Evolutionary conservation across 768 basidiomycete genomes (phyloP).

Genomic region (Leccinum incarnatum): DNA sequence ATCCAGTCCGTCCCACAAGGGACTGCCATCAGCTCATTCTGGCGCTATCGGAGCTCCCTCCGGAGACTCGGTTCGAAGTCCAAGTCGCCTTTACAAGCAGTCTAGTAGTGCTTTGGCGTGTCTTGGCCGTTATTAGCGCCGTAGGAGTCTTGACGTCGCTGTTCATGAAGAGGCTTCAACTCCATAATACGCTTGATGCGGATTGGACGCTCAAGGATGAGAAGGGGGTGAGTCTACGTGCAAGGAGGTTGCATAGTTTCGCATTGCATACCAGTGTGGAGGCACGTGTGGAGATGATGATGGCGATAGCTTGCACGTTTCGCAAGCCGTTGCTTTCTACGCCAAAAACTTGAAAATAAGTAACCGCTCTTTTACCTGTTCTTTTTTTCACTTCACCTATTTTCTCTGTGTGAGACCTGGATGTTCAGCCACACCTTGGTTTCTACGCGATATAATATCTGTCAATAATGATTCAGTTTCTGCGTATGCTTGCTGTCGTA

Average conservation of each 20-base stretch:
- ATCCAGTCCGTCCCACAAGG: conserved; percentile 34
- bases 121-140: conserved; percentile 35
- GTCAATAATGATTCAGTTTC: too few relatives aligned
- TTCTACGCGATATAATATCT: too few relatives aligned
- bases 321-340: too few relatives aligned
- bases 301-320: too few relatives aligned
- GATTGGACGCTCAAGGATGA: conserved; percentile 2
- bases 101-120: conserved; percentile 40
- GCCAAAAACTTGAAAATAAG: too few relatives aligned
- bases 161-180: conserved; percentile 5
- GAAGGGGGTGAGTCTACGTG: neutral
- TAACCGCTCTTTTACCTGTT: too few relatives aligned
- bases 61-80: conserved; percentile 36
- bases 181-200: conserved; percentile 1
- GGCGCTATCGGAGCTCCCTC: conserved; percentile 31
- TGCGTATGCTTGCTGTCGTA: too few relatives aligned
- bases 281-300: too few relatives aligned
- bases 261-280: neutral
- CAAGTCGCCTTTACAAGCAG: conserved; percentile 41
- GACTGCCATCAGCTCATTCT: conserved; percentile 45
- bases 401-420: too few relatives aligned
- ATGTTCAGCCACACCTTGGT: too few relatives aligned
- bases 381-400: too few relatives aligned
- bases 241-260: neutral
- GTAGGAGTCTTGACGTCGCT: conserved; percentile 6